Evolutionary conservation across 768 basidiomycete genomes (phyloP), one percentile per base, ranked within the genome.

Genomic region (Lanmaoa rubissima): DNA sequence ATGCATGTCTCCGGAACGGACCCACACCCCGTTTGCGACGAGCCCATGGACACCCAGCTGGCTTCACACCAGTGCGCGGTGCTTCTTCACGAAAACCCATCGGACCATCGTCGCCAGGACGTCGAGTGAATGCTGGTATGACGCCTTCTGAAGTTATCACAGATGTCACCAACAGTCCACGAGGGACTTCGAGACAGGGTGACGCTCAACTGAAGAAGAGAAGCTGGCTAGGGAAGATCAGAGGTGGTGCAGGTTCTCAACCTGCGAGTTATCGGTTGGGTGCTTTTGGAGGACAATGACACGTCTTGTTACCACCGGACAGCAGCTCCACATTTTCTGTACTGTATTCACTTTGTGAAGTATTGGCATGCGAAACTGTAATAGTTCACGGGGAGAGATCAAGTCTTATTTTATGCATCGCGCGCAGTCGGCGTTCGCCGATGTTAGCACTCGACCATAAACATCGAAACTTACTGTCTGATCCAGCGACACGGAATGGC

Each of bases 141-240:
- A 66, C 73, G 13, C 57, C 71, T 7, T 61, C 67, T 24, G 61
- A 73, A 26, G 43, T 73, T 14, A 79, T 81, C 46, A 71, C 74
- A 24, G 87, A 90, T 63, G 81, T 88, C 53, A 88, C 87, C 26
- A 90, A 90, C 65, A 87, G 81, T 62, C 86, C 86, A 17, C 76
- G 79, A 7, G 61, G 65, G 24, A 45, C 65, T 19, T 49, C 64
- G 50, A 65, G 61, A 50, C 63, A 62, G 26, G 55, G 54, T 12
- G 61, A 70, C 57, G 51, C 62, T 51, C 62, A 61, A 53, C 41
- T 54, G 34, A 82, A 83, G 62, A 75, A 87, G 68, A 78, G 82
- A 64, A 83, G 84, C 54, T 90, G 88, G 88, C 67, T 90, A 19
- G 86, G 84, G 13, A 88, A 86, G 72, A 85, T 88, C 60, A 79